A percentile compares a stretch with the other conserved stretches of the same genome.
Evolutionary conservation across 2,329 filamentous ascomycete genomes (phyloP).

Genomic region (Neurospora sp.): DNA sequence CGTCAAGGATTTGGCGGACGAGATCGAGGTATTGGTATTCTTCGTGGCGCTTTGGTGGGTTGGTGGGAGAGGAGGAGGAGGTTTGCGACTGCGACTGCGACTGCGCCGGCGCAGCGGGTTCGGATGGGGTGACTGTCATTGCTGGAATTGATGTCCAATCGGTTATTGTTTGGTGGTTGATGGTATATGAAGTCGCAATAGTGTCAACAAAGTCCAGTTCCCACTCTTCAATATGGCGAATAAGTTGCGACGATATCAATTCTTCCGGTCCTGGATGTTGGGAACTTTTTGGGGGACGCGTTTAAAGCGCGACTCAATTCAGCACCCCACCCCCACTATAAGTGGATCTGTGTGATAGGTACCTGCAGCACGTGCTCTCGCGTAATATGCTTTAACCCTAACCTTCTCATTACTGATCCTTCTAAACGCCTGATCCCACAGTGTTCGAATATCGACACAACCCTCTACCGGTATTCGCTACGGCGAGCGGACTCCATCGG

Average conservation of each 20-base stretch:
- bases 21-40: conserved; percentile 91
- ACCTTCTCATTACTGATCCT: neutral
- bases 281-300: neutral
- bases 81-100: neutral
- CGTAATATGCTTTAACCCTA: neutral
- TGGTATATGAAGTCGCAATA: neutral
- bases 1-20: conserved; percentile 70
- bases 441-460: neutral
- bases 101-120: neutral
- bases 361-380: neutral
- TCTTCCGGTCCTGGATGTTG: neutral
- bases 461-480: no score
- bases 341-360: neutral
- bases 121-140: neutral
- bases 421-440: no score
- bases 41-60: conserved; percentile 46
- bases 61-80: neutral
- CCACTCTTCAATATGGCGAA: neutral
- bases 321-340: neutral
- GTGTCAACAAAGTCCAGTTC: neutral
- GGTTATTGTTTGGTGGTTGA: neutral
- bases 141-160: neutral
- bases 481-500: neutral
- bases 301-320: neutral
- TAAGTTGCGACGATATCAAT: neutral